Evolutionary conservation across 139 green algal genomes (phyloP), one percentile per base, ranked within the genome.

Genomic region (Chlamydomonas sp.): DNA sequence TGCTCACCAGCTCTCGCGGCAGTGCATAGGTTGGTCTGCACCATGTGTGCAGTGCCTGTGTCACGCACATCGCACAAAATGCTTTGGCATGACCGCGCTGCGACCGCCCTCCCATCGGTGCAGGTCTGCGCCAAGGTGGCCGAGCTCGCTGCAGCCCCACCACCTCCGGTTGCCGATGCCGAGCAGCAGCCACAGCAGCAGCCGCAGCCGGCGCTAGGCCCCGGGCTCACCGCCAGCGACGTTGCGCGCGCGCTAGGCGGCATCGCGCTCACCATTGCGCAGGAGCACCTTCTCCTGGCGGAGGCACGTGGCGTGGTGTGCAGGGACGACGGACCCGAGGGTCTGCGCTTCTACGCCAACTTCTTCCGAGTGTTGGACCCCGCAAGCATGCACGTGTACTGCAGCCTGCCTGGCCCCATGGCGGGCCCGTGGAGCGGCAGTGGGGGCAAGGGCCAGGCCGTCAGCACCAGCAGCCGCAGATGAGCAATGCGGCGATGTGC

Each of bases 331-430:
- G 93, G 96, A 0, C 94, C 94, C 2, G 95, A 98, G 78, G 97
- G 97, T 0, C 86, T 99, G 85, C 91, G 93, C 58, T 99, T 97
- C 90, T 98, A 94, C 75, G 69, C 86, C 14, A 99, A 99, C 91
- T 98, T 99, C 86, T 99, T 99, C 80, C 66, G 31, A 49, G 31
- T 49, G 31, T 49, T 49, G 31, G 31, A 49, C 31, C 31, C 31
- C 31, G 31, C 31, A 49, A 49, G 31, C 31, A 49, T 49, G 31
- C 31, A 49, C 31, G 31, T 49, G 31, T 49, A 49, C 31, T 49
- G 31, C 31, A 49, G 31, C 31, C 31, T 49, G 31, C 31, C 79
- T 10, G 63, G 58, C 49, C 20, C 63, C 4, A 14, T 83, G 78
- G 63, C 18, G 62, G 20, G 78, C 63, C 31, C 31, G 31, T 49